phyloP scores from a whole-genome alignment of 2,329 filamentous ascomycete species.

The Bertia moriformis region DNA sequence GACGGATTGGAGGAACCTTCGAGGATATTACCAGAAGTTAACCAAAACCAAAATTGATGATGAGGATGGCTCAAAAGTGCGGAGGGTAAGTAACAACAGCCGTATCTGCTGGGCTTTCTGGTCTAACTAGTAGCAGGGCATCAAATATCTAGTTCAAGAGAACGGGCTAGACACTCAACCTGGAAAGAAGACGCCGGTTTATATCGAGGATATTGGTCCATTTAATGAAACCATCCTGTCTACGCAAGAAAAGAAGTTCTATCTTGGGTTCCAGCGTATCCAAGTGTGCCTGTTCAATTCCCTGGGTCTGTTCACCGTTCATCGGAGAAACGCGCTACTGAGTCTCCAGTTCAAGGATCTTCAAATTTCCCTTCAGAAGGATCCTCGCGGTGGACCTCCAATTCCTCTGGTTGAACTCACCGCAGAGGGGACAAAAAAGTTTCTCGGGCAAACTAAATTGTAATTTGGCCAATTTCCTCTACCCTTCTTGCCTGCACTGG shows the following conservation, averaged over 20 bases:
- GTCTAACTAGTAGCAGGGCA: neutral
- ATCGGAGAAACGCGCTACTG: constrained; percentile 5
- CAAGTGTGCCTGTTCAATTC: constrained; percentile 6
- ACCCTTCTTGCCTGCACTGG: neutral
- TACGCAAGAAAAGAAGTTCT: constrained; percentile 7
- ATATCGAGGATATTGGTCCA: constrained; percentile 1
- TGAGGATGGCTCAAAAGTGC: neutral
- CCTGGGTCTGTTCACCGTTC: constrained; percentile 6
- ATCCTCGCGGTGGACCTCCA: constrained; percentile 5
- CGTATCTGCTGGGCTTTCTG: neutral
- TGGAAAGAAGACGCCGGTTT: neutral
- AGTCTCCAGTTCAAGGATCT: constrained; percentile 6
- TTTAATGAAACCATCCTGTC: neutral
- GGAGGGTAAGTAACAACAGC: neutral
- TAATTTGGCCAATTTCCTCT: neutral
- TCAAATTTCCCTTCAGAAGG: constrained; percentile 4
- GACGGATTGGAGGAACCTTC: constrained; percentile 3
- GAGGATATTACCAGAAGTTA: neutral
- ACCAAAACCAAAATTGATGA: neutral
- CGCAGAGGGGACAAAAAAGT: constrained; percentile 4
- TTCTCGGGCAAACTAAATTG: constrained; percentile 4
- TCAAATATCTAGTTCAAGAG: neutral
- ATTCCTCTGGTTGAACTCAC: constrained; percentile 5
- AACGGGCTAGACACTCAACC: neutral
- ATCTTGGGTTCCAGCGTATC: constrained; percentile 7